These are phyloP conservation scores for Botrytis fabae DNA, from an alignment of 2,329 filamentous ascomycete genomes.

Conservation along the genomic window DNA sequence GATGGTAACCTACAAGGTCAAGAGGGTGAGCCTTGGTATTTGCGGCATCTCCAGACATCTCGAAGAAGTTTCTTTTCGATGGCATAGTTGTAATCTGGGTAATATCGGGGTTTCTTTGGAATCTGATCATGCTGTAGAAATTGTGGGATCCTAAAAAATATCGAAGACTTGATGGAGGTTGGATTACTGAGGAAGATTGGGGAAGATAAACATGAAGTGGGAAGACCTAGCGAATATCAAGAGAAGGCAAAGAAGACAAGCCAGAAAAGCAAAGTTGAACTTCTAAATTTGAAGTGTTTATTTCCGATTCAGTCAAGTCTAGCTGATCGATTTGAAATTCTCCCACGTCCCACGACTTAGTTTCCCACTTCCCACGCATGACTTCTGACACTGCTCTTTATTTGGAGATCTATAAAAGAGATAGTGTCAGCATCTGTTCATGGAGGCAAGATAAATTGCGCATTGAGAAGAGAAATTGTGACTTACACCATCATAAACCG, in stretches of 20 bases:
- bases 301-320: neutral
- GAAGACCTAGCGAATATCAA: neutral
- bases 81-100: neutral
- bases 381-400: neutral
- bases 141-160: neutral
- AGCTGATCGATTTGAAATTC: neutral
- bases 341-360: neutral
- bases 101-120: neutral
- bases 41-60: neutral
- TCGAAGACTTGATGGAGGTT: neutral
- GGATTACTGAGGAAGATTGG: too few species aligned
- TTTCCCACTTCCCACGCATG: neutral
- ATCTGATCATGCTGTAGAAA: neutral
- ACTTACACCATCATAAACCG: neutral
- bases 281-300: neutral
- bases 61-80: neutral
- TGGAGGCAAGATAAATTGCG: too few species aligned
- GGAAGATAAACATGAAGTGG: neutral
- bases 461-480: too few species aligned
- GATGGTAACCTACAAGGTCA: neutral
- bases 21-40: neutral
- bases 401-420: neutral
- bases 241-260: too few species aligned
- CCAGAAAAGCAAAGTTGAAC: neutral
- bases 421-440: too few species aligned